Evolutionary conservation across 2,329 filamentous ascomycete species (phyloP).

Genomic region (Nemania sp.): DNA sequence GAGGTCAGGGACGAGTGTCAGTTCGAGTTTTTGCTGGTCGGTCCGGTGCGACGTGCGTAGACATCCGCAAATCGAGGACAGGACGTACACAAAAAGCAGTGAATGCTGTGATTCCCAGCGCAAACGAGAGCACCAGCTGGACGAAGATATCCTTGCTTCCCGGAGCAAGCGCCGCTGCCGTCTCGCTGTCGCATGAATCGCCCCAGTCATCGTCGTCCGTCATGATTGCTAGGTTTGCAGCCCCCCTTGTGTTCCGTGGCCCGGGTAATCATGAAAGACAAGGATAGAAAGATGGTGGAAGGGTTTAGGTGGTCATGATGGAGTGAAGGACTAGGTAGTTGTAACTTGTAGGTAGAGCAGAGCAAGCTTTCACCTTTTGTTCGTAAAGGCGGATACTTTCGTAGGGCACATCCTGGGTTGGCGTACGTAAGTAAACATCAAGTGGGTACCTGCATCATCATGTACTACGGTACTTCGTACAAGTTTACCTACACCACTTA

Average conservation of each 20-base stretch:
- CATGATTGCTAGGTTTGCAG: slow-evolving; percentile 16
- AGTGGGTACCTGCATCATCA: no score
- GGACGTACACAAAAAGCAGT: slow-evolving; percentile 72
- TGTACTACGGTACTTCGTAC: no score
- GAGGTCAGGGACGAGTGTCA: slow-evolving; percentile 4
- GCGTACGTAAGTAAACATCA: background rate
- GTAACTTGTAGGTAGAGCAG: no score
- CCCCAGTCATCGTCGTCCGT: slow-evolving; percentile 24
- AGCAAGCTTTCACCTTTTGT: no score
- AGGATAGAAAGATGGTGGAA: background rate
- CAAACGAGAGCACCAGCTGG: slow-evolving; percentile 74
- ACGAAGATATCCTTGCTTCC: slow-evolving; percentile 56
- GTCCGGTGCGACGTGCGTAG: no score
- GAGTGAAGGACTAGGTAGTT: background rate
- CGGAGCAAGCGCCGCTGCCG: slow-evolving; percentile 36
- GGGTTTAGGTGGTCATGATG: slow-evolving; percentile 17
- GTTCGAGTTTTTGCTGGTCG: background rate
- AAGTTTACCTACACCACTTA: no score
- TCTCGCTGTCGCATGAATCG: slow-evolving; percentile 30
- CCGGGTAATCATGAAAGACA: slow-evolving; percentile 3
- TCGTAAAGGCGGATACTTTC: no score
- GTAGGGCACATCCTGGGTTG: no score
- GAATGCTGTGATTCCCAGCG: slow-evolving; percentile 72
- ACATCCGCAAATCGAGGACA: no score
- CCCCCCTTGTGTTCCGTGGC: slow-evolving; percentile 7